Conservation (phyloP, 169 alveolate species). For the Eimeria necatrix region DNA sequence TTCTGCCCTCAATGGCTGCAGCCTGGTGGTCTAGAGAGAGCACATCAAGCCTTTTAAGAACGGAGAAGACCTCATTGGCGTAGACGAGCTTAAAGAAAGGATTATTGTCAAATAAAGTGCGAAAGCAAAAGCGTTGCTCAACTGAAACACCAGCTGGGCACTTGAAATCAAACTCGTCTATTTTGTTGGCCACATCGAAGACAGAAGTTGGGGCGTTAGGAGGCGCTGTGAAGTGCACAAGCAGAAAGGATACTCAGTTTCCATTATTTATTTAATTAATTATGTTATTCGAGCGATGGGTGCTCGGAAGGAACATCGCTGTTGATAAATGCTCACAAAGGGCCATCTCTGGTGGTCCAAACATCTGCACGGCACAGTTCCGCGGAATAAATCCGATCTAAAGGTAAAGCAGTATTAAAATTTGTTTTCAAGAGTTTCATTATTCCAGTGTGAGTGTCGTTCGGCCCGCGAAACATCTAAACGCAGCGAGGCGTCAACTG, state of each 20-base stretch:
- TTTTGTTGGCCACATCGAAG: conserved; percentile 22
- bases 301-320: no score
- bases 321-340: no score
- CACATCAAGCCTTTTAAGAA: neutral
- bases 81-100: conserved; percentile 78
- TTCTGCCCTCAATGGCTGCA: neutral
- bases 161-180: conserved; percentile 3
- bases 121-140: conserved; percentile 76
- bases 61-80: conserved; percentile 74
- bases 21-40: neutral
- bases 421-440: no score
- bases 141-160: conserved; percentile 19
- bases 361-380: neutral
- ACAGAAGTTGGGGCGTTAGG: neutral
- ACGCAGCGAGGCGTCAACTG: no score
- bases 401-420: no score
- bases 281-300: no score
- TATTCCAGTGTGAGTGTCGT: no score
- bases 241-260: no score
- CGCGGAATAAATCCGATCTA: no score
- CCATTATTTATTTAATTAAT: no score
- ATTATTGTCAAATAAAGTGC: conserved; percentile 75
- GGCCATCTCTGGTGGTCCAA: neutral
- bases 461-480: no score
- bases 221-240: neutral